Evolutionary conservation across 1,139 yeast species (phyloP).

Genomic region (Schizosaccharomyces versatilis): DNA sequence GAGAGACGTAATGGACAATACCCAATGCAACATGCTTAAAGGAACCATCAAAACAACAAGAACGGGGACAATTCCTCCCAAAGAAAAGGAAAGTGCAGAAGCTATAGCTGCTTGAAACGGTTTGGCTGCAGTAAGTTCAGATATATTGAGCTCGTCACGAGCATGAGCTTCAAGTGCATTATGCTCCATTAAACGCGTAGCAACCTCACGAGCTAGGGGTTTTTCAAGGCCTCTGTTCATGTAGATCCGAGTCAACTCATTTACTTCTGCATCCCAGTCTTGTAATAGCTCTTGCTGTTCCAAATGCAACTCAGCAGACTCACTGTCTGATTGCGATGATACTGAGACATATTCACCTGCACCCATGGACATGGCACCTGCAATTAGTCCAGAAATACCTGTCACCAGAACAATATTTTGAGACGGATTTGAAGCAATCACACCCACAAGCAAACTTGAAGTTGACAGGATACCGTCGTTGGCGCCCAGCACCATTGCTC

Average conservation of each 20-base stretch:
- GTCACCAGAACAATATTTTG: background rate
- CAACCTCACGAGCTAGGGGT: background rate
- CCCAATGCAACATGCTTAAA: background rate
- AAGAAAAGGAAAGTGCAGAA: background rate
- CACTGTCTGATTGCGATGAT: background rate
- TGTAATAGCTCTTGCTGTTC: background rate
- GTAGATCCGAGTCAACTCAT: background rate
- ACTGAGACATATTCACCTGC: constrained; percentile 1
- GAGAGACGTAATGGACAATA: background rate
- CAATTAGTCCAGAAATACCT: background rate
- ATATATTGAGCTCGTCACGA: background rate
- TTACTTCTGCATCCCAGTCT: constrained; percentile 1
- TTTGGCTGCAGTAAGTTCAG: background rate
- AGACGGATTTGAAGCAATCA: background rate
- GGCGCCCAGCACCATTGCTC: background rate
- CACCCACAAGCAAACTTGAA: background rate
- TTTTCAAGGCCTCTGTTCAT: background rate
- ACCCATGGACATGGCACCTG: constrained; percentile 1
- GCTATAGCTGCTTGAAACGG: background rate
- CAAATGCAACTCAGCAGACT: background rate
- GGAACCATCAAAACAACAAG: background rate
- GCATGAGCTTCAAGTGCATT: constrained; percentile 2
- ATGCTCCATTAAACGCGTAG: background rate
- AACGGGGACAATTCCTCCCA: background rate
- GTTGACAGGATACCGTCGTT: background rate